phyloP scores from a whole-genome alignment of 345 rosid species.

The Salix koriyanagi region DNA sequence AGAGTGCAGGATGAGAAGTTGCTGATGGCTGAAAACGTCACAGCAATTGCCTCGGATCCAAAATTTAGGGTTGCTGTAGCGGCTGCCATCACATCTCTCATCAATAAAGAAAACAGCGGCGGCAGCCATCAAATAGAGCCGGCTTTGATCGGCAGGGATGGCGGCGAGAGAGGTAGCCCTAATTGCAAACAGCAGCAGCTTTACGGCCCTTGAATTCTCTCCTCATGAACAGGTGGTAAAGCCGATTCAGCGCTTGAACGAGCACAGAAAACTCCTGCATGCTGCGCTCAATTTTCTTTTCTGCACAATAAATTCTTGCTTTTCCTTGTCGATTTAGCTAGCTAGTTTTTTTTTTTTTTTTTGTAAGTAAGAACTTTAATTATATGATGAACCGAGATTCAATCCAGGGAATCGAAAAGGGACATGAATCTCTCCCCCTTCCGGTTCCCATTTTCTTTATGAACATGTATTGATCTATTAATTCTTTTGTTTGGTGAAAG shows the following conservation, averaged over 20 bases:
- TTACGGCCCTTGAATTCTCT: constrained; percentile 21
- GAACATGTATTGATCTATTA: no score
- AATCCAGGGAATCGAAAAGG: background rate
- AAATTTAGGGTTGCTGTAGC: constrained; percentile 56
- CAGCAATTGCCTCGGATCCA: constrained; percentile 46
- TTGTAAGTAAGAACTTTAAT: background rate
- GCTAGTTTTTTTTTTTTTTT: background rate
- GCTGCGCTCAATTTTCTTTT: background rate
- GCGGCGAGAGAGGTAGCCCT: constrained; percentile 20
- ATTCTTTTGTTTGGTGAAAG: background rate
- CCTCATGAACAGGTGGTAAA: constrained; percentile 12
- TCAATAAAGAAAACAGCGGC: constrained; percentile 30
- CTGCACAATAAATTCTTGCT: background rate
- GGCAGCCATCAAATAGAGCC: background rate
- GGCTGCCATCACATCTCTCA: constrained; percentile 46
- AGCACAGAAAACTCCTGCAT: background rate
- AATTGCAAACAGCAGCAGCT: background rate
- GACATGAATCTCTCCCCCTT: background rate
- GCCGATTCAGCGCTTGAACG: constrained; percentile 8
- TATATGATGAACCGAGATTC: background rate
- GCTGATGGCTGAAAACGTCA: constrained; percentile 24
- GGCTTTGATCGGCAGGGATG: constrained; percentile 1
- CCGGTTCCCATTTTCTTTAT: background rate
- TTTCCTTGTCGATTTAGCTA: background rate
- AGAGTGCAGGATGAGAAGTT: background rate